Evolutionary conservation across 257 asterid genomes (phyloP).

Genomic region (Solanum boliviense): DNA sequence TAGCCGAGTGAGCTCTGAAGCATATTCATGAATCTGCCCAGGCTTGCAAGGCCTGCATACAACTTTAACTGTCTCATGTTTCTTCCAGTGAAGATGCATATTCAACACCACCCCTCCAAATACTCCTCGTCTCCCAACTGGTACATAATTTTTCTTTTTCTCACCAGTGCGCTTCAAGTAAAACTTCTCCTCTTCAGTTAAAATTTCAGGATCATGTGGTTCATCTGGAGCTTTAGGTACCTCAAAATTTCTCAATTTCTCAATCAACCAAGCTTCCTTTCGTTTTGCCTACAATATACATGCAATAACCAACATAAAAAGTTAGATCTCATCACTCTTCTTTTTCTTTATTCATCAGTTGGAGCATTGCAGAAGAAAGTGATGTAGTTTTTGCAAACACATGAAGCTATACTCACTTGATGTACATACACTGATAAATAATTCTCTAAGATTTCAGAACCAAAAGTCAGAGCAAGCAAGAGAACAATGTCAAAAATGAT

Average conservation of each 20-base stretch:
- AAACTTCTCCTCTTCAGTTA: slow-evolving; percentile 92
- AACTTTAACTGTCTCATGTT: slow-evolving; percentile 85
- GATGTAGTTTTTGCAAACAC: not conserved
- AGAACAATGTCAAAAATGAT: not conserved
- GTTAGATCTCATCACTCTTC: not conserved
- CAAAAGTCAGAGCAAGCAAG: not conserved
- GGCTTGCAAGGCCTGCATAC: slow-evolving; percentile 86
- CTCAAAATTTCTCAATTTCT: slow-evolving; percentile 74
- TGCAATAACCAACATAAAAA: not conserved
- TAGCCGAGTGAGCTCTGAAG: slow-evolving; percentile 75
- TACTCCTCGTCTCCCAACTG: slow-evolving; percentile 90
- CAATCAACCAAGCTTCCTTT: slow-evolving; percentile 91
- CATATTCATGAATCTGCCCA: slow-evolving; percentile 74
- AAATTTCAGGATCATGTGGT: slow-evolving; percentile 79
- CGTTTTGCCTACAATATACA: slow-evolving; percentile 57
- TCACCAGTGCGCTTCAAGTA: slow-evolving; percentile 86
- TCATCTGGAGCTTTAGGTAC: slow-evolving; percentile 56
- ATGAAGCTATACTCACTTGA: not conserved
- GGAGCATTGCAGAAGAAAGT: not conserved
- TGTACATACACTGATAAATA: not conserved
- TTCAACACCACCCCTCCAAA: slow-evolving; percentile 96
- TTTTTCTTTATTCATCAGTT: not conserved
- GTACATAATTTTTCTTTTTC: slow-evolving; percentile 82
- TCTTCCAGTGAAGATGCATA: slow-evolving; percentile 99
- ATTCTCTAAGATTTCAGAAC: not conserved